Evolutionary conservation across 2,329 filamentous ascomycete species (phyloP).

Genomic region (Tolypocladium ophioglossoides): DNA sequence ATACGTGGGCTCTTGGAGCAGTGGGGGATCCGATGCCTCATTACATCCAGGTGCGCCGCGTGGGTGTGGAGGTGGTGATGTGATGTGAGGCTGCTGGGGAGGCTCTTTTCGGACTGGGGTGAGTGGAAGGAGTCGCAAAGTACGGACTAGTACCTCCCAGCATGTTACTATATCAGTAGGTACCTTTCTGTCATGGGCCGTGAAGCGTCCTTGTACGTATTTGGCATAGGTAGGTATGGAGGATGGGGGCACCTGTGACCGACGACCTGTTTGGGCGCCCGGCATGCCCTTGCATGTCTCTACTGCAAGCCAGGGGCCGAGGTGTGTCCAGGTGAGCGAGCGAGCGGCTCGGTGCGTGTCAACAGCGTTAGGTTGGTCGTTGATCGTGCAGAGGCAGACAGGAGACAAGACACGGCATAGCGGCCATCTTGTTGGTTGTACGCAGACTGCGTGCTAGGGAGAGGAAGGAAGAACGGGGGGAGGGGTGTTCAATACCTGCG

Average conservation of each 20-base stretch:
- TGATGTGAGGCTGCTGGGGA: background rate
- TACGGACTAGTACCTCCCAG: no score
- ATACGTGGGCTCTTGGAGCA: background rate
- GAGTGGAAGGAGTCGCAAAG: background rate
- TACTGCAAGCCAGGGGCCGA: slow-evolving; percentile 4
- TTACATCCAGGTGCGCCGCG: background rate
- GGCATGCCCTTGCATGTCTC: slow-evolving; percentile 9
- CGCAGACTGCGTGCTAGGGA: background rate
- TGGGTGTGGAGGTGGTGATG: background rate
- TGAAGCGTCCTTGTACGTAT: background rate
- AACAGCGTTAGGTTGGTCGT: background rate
- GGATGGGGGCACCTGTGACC: background rate
- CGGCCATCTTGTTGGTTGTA: background rate
- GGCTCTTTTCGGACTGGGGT: background rate
- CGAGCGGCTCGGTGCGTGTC: background rate
- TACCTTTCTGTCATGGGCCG: background rate
- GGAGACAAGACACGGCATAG: background rate
- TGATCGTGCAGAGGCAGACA: background rate
- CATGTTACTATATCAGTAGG: no score
- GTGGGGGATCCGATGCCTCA: background rate
- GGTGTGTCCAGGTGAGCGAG: background rate
- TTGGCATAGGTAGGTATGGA: background rate
- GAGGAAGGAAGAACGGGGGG: no score
- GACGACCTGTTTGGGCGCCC: slow-evolving; percentile 1
- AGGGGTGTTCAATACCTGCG: background rate